Evolutionary conservation across 176 grass and related monocot genomes (phyloP).

Genomic region (Dendrocalamus sinicus): DNA sequence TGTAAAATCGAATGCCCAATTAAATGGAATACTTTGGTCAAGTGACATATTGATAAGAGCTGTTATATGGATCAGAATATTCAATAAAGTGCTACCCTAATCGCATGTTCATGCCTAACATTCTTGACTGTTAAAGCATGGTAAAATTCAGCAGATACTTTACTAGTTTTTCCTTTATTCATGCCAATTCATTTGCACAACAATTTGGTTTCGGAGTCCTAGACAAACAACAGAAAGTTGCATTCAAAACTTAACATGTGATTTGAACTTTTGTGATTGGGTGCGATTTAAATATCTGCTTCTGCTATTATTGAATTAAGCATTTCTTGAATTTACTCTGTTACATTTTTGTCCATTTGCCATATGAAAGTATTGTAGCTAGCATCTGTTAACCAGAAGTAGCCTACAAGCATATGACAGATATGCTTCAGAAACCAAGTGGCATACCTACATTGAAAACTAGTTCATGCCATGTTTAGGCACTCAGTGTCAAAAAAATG

Average conservation of each 20-base stretch:
- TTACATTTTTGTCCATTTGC: not conserved
- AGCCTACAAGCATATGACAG: not conserved
- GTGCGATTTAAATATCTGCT: not conserved
- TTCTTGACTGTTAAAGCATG: not conserved
- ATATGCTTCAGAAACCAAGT: constrained; percentile 19
- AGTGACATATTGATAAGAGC: not conserved
- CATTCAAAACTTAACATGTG: not conserved
- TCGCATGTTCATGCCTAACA: not conserved
- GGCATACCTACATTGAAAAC: not conserved
- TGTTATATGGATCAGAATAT: not conserved
- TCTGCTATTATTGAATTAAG: not conserved
- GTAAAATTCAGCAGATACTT: not conserved
- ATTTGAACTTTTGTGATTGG: constrained; percentile 2
- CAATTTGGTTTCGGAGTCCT: not conserved
- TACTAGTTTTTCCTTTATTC: not conserved
- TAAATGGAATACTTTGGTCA: not conserved
- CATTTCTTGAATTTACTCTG: not conserved
- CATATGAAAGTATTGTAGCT: not conserved
- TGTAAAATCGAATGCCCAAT: not conserved
- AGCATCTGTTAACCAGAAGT: not conserved
- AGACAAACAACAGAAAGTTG: not conserved
- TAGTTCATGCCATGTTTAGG: not conserved
- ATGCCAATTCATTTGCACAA: not conserved
- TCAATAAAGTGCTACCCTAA: not conserved
- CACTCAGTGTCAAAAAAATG: not conserved